phyloP scores from a whole-genome alignment of 352 stramenopile genomes.

The Globisporangium abappressorium region DNA sequence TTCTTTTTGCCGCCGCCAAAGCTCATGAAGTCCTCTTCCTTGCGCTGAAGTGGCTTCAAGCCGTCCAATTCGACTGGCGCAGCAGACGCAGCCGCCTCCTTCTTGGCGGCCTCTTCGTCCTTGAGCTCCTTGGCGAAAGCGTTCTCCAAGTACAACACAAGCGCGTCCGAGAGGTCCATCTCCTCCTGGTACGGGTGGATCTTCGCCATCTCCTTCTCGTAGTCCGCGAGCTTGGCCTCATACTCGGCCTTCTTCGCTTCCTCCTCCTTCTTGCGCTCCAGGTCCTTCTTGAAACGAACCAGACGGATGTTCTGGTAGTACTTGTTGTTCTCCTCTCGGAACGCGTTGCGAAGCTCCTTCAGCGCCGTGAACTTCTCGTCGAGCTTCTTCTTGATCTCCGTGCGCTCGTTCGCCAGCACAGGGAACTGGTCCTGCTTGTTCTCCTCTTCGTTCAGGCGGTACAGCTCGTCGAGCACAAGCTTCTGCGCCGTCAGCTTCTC shows the following conservation, averaged over 20 bases:
- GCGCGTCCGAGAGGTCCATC: slow-evolving; percentile 93
- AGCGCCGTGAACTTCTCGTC: slow-evolving; percentile 87
- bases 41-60: slow-evolving; percentile 89
- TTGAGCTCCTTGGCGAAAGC: slow-evolving; percentile 88
- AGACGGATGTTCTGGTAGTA: slow-evolving; percentile 92
- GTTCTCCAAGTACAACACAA: slow-evolving; percentile 92
- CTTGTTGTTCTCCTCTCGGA: slow-evolving; percentile 93
- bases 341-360: slow-evolving; percentile 85
- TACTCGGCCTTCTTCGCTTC: slow-evolving; percentile 81
- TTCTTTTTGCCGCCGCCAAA: slow-evolving; percentile 73
- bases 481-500: slow-evolving; percentile 91
- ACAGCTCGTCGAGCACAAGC: slow-evolving; percentile 85
- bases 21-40: slow-evolving; percentile 84
- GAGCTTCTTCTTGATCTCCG: slow-evolving; percentile 90
- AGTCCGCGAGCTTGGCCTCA: slow-evolving; percentile 94
- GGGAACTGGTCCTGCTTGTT: slow-evolving; percentile 86
- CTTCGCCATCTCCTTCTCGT: slow-evolving; percentile 95
- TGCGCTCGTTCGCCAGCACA: slow-evolving; percentile 80
- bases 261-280: slow-evolving; percentile 82
- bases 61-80: slow-evolving; percentile 86
- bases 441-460: slow-evolving; percentile 88
- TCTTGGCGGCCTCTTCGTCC: slow-evolving; percentile 39
- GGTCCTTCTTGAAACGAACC: slow-evolving; percentile 82
- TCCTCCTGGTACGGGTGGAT: slow-evolving; percentile 97
- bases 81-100: slow-evolving; percentile 26